Base-by-base conservation (phyloP, 163 green algal genomes). In the Volvox carteri region DNA sequence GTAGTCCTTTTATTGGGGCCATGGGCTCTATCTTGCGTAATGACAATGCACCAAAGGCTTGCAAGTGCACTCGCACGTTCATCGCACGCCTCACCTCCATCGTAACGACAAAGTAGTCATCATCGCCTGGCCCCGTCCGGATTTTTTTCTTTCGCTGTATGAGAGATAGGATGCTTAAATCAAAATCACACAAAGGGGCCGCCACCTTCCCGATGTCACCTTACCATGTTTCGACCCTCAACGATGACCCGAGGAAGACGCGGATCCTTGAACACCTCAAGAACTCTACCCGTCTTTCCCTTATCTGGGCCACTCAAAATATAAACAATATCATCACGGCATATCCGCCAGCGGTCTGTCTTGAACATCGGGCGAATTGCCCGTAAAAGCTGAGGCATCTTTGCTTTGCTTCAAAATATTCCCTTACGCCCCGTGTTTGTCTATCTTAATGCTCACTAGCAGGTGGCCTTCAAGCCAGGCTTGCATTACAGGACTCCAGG, bases 141-240 rank as follows among this genome's bases (percentile, higher is more conserved):
- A 92, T n/a, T 58, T 92, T 90, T 54, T 79, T 87, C 56, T 92
- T 92, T 0, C 89, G 46, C 89, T 92, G 89, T 60, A 58, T 5
- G 23, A n/a, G n/a, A n/a, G n/a, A n/a, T n/a, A 44, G 33, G 54
- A 65, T 65, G 7, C 5, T 25, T 65, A 7, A 65, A 65, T 30
- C 7, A 65, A 65, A 65, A 65, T 65, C 54, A 65, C 54, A 11
- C 7, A 23, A 65, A 5, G 54, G n/a, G n/a, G n/a, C n/a, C n/a
- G n/a, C n/a, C 7, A 65, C 7, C 7, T 65, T 65, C 28, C 28
- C 8, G 54, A 11, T 12, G 54, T 65, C 54, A 14, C 19, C 87
- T 72, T 37, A 95, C 92, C 90, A 95, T 78, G 81, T 95, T 95
- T 37, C 91, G 35, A 35, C 92, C 92, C 73, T 95, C 90, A 8